Evolutionary conservation across 2,329 filamentous ascomycete species (phyloP).

Genomic region (Botryotinia globosa): DNA sequence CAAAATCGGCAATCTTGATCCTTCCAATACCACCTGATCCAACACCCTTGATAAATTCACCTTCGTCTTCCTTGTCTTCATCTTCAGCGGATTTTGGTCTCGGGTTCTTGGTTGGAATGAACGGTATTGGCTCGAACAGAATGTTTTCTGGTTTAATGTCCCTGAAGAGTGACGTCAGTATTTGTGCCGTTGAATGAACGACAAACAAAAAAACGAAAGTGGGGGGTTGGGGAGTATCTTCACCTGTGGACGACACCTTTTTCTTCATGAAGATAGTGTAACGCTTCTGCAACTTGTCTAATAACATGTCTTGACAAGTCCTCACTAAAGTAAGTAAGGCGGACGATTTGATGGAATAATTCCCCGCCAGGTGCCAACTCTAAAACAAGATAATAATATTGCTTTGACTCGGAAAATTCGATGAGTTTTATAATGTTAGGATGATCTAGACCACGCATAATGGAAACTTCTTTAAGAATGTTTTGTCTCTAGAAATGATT

Average conservation of each 20-base stretch:
- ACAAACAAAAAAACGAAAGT: background rate
- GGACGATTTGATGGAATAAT: conserved; percentile 96
- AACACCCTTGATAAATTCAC: conserved; percentile 79
- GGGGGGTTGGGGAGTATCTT: conserved; percentile 38
- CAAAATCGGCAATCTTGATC: conserved; percentile 98
- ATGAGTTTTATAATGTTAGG: conserved; percentile 93
- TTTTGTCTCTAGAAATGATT: conserved; percentile 71
- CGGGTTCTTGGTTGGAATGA: conserved; percentile 74
- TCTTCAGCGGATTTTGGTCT: conserved; percentile 83
- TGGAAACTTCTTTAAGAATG: conserved; percentile 97
- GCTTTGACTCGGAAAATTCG: conserved; percentile 87
- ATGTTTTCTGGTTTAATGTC: conserved; percentile 99
- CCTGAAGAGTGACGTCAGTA: conserved; percentile 55
- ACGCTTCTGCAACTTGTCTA: conserved; percentile 85
- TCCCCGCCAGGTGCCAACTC: conserved; percentile 94
- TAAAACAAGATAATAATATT: conserved; percentile 97
- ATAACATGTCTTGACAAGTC: conserved; percentile 94
- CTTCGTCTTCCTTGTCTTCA: conserved; percentile 96
- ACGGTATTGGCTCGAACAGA: conserved; percentile 82
- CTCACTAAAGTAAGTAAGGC: conserved; percentile 97
- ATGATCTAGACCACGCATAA: conserved; percentile 95
- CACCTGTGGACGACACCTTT: conserved; percentile 96
- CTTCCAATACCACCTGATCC: conserved; percentile 87
- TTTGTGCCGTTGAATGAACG: conserved; percentile 18
- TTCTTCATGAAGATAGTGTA: conserved; percentile 92